Evolutionary conservation across 805 yeast species (phyloP), one percentile per base, ranked within the genome.

Genomic region (Grigorovia humatica): DNA sequence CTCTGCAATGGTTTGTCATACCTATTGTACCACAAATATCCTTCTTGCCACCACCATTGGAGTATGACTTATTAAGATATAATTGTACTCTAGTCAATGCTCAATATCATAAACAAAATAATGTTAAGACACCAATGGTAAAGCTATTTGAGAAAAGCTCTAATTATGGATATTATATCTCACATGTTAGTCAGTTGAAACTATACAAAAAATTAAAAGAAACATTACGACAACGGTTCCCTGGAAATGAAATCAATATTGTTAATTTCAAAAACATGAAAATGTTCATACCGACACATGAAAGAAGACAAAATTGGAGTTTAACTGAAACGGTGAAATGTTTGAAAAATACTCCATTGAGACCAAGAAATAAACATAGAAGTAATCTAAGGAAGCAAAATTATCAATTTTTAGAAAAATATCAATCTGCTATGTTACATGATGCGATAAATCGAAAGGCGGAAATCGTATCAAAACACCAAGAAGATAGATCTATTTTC

Each of bases 1-100:
- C 27, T 23, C 6, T 57, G 38, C 54, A 56, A 45, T 59, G 61
- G 59, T 51, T 47, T 44, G 58, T 58, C 0, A 47, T 63, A 7
- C 64, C 60, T 11, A 60, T 61, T 15, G 54, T 52, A 11, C 57
- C 59, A 4, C 23, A 48, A 32, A 18, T 23, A 17, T 19, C 29
- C 4, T 12, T 30, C 4, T 23, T 48, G 17, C 50, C 50, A 30
- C 40, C 44, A 8, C 35, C 44, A 20, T 19, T 48, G 27, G 50
- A 48, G 15, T 45, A 45, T 32, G 17, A 38, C 8, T 15, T 38
- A 8, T 15, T 38, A 15, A 38, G 17, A 38, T 38, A 15, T 15
- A 38, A 38, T 38, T 15, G n/a, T 38, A 3, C 12, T 38, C 15
- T 38, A 38, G 17, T 38, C 17, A 38, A 38, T 15, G 8, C 8